Evolutionary conservation across 2,329 filamentous ascomycete species (phyloP).

Genomic region (Fusarium anguioides): DNA sequence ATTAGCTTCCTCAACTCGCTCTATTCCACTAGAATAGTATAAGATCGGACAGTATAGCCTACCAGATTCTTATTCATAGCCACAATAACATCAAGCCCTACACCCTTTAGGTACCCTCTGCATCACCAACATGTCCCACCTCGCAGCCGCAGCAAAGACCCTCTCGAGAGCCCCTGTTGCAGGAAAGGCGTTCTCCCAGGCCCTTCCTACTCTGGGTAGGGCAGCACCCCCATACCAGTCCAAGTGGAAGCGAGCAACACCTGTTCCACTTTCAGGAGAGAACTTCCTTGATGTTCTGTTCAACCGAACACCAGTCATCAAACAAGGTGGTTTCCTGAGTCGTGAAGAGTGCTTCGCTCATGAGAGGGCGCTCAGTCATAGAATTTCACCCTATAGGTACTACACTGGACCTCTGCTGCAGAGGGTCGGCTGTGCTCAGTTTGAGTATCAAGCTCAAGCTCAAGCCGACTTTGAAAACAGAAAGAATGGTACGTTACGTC

Average conservation of each 20-base stretch:
- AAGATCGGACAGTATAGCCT: neutral
- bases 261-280: neutral
- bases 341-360: neutral
- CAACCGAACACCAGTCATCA: neutral
- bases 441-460: neutral
- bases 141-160: neutral
- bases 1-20: no score
- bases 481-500: neutral
- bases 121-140: neutral
- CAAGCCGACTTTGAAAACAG: neutral
- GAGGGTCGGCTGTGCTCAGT: neutral
- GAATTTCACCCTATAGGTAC: neutral
- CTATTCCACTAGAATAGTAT: neutral
- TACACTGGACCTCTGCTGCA: constrained; percentile 1
- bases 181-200: neutral
- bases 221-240: neutral
- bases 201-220: neutral
- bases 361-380: constrained; percentile 1
- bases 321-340: neutral
- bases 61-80: no score
- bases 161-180: neutral
- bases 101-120: neutral
- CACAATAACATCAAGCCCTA: no score
- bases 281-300: constrained; percentile 1
- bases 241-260: neutral